Conservation (phyloP, 768 basidiomycete species). For the Mrakia gelida region DNA sequence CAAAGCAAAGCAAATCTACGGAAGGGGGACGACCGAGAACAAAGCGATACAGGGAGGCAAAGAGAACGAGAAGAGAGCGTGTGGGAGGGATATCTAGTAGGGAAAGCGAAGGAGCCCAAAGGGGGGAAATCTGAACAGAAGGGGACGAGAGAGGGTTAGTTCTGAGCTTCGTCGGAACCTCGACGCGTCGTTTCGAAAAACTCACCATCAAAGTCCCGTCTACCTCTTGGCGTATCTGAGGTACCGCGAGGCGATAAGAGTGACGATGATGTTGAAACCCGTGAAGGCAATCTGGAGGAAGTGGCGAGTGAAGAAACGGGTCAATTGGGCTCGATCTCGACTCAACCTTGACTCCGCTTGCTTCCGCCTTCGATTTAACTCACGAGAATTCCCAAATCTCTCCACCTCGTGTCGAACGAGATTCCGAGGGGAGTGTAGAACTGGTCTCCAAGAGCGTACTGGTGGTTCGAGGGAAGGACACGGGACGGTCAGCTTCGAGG, state of each 20-base stretch:
- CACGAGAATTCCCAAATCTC: slow-evolving; percentile 51
- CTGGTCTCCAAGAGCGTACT: slow-evolving; percentile 55
- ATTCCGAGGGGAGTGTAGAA: slow-evolving; percentile 69
- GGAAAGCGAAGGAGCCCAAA: slow-evolving; percentile 47
- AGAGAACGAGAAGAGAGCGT: slow-evolving; percentile 46
- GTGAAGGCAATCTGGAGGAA: slow-evolving; percentile 35
- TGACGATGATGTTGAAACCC: slow-evolving; percentile 60
- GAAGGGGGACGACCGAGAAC: no score
- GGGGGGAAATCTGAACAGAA: no score
- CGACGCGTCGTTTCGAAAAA: neutral
- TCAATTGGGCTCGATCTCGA: neutral
- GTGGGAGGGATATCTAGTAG: slow-evolving; percentile 63
- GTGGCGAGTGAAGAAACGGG: neutral
- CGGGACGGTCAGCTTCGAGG: neutral
- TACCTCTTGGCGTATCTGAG: slow-evolving; percentile 55
- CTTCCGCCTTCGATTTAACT: no score
- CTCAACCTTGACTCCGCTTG: no score
- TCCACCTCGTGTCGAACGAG: slow-evolving; percentile 58
- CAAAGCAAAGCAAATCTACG: no score
- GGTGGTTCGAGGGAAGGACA: slow-evolving; percentile 34
- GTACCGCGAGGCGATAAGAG: slow-evolving; percentile 62
- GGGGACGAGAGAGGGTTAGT: no score
- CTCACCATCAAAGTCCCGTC: neutral
- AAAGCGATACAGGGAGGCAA: no score
- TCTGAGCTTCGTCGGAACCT: no score